A percentile compares a stretch with the other conserved stretches of the same genome.
Evolutionary conservation across 208 protist genomes (phyloP).

Genomic region (Acanthamoeba rhysodes): DNA sequence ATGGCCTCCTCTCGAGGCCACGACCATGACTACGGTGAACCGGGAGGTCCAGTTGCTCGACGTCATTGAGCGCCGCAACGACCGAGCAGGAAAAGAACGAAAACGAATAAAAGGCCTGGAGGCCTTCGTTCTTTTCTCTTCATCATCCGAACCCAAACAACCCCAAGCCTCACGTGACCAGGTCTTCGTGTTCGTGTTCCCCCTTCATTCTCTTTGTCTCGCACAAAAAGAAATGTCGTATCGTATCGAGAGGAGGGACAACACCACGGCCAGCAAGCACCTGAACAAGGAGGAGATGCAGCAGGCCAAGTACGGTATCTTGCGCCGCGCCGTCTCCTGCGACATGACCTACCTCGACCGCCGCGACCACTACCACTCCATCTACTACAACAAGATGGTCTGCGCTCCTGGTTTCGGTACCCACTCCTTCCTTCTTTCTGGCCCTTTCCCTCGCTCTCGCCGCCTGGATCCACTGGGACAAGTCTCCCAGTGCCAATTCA

Average conservation of each 20-base stretch:
- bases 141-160: too few species aligned
- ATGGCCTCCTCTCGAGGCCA: too few species aligned
- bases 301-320: constrained; percentile 24
- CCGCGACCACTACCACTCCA: constrained; percentile 48
- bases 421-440: neutral
- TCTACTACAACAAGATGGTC: constrained; percentile 66
- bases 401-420: constrained; percentile 53
- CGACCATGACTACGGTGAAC: too few species aligned
- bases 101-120: too few species aligned
- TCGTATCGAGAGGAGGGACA: constrained; percentile 10
- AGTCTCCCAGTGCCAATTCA: too few species aligned
- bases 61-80: too few species aligned
- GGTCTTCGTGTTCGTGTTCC: too few species aligned
- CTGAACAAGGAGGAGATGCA: constrained; percentile 50
- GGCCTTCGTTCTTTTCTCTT: too few species aligned
- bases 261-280: neutral
- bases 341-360: constrained; percentile 57
- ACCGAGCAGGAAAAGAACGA: too few species aligned
- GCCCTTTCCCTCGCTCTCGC: neutral
- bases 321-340: neutral
- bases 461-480: neutral
- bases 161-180: too few species aligned
- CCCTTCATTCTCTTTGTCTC: too few species aligned
- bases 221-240: neutral
- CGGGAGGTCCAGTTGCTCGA: too few species aligned